Base-by-base conservation (phyloP, 768 basidiomycete genomes). In the Collybiopsis confluens region DNA sequence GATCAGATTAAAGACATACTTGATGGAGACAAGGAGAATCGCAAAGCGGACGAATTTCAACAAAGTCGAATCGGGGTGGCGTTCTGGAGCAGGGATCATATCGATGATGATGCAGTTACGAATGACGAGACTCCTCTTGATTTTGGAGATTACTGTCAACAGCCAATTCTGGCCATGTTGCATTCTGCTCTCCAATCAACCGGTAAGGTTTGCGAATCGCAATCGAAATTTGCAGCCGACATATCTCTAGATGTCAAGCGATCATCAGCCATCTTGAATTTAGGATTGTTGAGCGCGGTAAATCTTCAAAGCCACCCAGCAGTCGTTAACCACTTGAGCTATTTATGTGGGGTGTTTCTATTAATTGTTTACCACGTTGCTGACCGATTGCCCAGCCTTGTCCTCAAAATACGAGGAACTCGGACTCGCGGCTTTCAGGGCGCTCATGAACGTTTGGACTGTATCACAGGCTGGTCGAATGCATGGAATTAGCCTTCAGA, bases 1-100 rank as follows among this genome's bases (percentile, higher is more conserved):
- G 69, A 74, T 56, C 75, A 68, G 9, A 73, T 83, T 41, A 65
- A 62, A 16, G 70, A 68, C 48, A 75, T 84, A 36, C 62, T 84
- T 36, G 62, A 69, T 48, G 61, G 66, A 15, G 76, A 83, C 54
- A 71, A 67, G 45, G 64, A 53, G 6, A 65, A 65, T 52, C n/a
- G 33, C 11, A 15, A 37, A 45, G 44, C 45, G 10, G 58, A 59
- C 16, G 45, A 56, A 27, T 38, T 7, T 24, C 24, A 18, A 42
- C 6, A 52, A 11, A 52, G 21, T 30, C 13, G 27, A 52, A 33
- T 61, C 59, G 61, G 59, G 54, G 20, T 52, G 4, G 47, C 51
- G 28, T 40, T 47, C 13, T 50, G 49, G 38, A 44, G 56, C 13
- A 57, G 62, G 37, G 45, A 54, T 27, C 62, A 57, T 18, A 48